Conservation (phyloP, 495 filamentous ascomycete genomes). For the Podospora fimiseda region DNA sequence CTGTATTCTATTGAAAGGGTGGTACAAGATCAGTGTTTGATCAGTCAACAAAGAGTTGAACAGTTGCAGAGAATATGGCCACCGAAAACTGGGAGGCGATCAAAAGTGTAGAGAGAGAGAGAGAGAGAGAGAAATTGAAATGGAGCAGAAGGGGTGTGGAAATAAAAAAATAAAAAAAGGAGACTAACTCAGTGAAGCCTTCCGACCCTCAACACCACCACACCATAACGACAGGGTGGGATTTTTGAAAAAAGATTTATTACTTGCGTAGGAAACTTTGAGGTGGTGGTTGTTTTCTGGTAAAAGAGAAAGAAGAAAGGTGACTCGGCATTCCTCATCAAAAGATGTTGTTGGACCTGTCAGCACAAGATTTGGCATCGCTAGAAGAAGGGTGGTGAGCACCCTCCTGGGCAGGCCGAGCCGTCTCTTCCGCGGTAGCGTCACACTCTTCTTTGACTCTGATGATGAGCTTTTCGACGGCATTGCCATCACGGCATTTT, state of each 20-base stretch:
- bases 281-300: slow-evolving; percentile 11
- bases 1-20: slow-evolving; percentile 16
- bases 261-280: slow-evolving; percentile 26
- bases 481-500: too few species aligned
- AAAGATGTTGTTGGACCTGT: too few species aligned
- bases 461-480: too few species aligned
- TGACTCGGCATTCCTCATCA: too few species aligned
- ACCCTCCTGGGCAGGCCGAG: too few species aligned
- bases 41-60: slow-evolving; percentile 25
- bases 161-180: slow-evolving; percentile 3
- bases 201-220: slow-evolving; percentile 8
- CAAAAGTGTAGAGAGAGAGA: slow-evolving; percentile 1
- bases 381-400: too few species aligned
- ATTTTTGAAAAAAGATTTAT: slow-evolving; percentile 18
- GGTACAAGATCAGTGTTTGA: slow-evolving; percentile 1
- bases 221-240: slow-evolving; percentile 23
- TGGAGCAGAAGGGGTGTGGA: background rate
- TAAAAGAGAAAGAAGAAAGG: too few species aligned
- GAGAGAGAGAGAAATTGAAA: background rate
- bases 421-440: too few species aligned
- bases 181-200: slow-evolving; percentile 16
- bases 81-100: background rate
- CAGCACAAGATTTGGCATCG: too few species aligned
- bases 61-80: background rate
- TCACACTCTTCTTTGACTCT: too few species aligned